Evolutionary conservation across 2,329 filamentous ascomycete genomes (phyloP).

Genomic region (Orbilia ellipsospora): DNA sequence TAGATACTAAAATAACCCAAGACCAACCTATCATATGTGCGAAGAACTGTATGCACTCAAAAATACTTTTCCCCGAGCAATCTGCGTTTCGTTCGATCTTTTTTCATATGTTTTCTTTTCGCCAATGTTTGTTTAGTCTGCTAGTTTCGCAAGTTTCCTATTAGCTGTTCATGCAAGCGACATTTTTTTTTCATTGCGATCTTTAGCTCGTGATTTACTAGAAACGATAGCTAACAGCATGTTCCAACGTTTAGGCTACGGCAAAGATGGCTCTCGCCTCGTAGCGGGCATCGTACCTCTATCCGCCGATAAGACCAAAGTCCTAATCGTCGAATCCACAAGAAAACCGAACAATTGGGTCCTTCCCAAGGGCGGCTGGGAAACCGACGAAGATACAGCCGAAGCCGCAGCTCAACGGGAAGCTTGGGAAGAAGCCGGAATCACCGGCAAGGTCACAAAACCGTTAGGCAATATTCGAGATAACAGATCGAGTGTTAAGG

Average conservation of each 20-base stretch:
- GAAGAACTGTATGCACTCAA: conserved; percentile 31
- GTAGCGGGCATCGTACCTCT: conserved; percentile 95
- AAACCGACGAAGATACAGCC: conserved; percentile 87
- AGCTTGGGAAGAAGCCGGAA: conserved; percentile 98
- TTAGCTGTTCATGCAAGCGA: background rate
- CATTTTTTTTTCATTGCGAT: no score
- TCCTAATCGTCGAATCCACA: conserved; percentile 93
- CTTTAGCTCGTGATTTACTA: no score
- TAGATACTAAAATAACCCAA: background rate
- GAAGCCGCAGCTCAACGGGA: conserved; percentile 84
- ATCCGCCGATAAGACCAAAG: conserved; percentile 83
- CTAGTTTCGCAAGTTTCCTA: background rate
- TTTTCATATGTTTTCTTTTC: background rate
- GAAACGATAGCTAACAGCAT: conserved; percentile 3
- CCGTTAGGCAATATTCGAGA: conserved; percentile 89
- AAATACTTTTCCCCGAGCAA: conserved; percentile 11
- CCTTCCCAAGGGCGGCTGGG: conserved; percentile 96
- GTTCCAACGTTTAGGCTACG: conserved; percentile 77
- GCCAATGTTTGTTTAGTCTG: background rate
- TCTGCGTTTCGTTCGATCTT: conserved; percentile 15
- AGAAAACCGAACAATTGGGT: conserved; percentile 88
- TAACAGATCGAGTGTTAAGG: conserved; percentile 67
- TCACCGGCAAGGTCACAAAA: conserved; percentile 82
- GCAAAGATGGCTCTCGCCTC: conserved; percentile 87
- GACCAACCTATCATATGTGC: background rate